Conservation (phyloP, 257 asterid genomes). For the Catharanthus roseus region DNA sequence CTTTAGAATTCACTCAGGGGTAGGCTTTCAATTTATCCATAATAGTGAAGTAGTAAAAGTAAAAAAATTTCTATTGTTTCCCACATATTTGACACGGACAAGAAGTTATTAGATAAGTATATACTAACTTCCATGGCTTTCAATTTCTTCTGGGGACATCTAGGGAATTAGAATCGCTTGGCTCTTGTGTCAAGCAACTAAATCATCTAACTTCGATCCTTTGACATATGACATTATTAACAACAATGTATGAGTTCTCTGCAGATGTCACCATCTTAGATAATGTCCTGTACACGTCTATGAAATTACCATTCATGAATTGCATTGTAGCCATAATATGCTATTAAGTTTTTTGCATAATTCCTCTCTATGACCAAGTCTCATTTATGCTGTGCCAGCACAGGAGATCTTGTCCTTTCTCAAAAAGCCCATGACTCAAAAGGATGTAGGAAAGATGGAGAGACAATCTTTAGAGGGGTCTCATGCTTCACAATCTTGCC, state of each 20-base stretch:
- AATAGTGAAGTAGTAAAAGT: neutral
- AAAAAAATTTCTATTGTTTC: neutral
- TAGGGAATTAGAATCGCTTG: neutral
- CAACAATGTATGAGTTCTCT: neutral
- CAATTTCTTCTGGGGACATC: neutral
- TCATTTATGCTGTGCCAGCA: slow-evolving; percentile 42
- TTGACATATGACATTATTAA: slow-evolving; percentile 1
- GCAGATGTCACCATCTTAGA: neutral
- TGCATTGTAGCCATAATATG: neutral
- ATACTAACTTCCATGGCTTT: neutral
- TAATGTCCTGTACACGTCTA: neutral
- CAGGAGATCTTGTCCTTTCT: slow-evolving; percentile 68
- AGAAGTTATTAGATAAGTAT: neutral
- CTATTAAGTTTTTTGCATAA: neutral
- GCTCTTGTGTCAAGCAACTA: neutral
- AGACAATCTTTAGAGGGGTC: slow-evolving; percentile 25
- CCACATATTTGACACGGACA: neutral
- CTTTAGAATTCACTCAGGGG: neutral
- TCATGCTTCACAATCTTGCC: slow-evolving; percentile 29
- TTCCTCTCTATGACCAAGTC: slow-evolving; percentile 12
- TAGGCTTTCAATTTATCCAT: neutral
- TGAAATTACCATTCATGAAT: neutral
- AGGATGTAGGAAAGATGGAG: slow-evolving; percentile 27
- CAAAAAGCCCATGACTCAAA: slow-evolving; percentile 42
- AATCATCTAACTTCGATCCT: neutral